A percentile compares a stretch with the other conserved stretches of the same genome.
Evolutionary conservation across 2,329 filamentous ascomycete species (phyloP).

Genomic region (Calonectria hongkongensis): DNA sequence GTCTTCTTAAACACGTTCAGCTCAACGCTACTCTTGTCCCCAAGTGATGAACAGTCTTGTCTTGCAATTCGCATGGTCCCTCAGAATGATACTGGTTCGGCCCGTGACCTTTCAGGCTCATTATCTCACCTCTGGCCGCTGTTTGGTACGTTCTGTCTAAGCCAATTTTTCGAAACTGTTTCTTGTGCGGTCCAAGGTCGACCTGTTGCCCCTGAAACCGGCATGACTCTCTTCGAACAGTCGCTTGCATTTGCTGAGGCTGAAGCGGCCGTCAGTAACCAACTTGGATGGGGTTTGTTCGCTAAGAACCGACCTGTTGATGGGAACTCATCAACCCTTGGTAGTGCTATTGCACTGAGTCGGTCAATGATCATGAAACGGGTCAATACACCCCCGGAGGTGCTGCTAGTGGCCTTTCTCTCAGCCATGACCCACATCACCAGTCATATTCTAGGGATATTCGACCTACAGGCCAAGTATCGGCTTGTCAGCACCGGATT

Average conservation of each 20-base stretch:
- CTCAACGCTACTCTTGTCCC: slow-evolving; percentile 82
- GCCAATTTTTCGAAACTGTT: slow-evolving; percentile 92
- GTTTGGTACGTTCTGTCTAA: slow-evolving; percentile 81
- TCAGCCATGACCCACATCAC: slow-evolving; percentile 92
- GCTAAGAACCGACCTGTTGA: slow-evolving; percentile 65
- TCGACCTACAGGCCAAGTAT: slow-evolving; percentile 85
- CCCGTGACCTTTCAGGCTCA: slow-evolving; percentile 81
- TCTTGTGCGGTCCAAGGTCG: slow-evolving; percentile 92
- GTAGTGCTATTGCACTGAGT: slow-evolving; percentile 69
- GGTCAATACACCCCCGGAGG: slow-evolving; percentile 92
- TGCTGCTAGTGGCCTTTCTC: slow-evolving; percentile 90
- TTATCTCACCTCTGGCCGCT: slow-evolving; percentile 85
- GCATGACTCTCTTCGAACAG: slow-evolving; percentile 97
- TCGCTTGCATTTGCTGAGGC: slow-evolving; percentile 97
- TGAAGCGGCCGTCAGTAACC: slow-evolving; percentile 88
- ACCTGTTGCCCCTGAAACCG: slow-evolving; percentile 87
- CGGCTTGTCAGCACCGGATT: slow-evolving; percentile 91
- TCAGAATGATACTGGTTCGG: slow-evolving; percentile 67
- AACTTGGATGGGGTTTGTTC: slow-evolving; percentile 83
- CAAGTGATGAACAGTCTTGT: slow-evolving; percentile 85
- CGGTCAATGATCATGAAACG: slow-evolving; percentile 82
- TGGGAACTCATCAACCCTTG: slow-evolving; percentile 46
- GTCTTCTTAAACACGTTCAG: slow-evolving; percentile 83
- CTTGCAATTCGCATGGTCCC: slow-evolving; percentile 82
- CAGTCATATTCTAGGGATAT: slow-evolving; percentile 87